A percentile compares a stretch with the other conserved stretches of the same genome.
phyloP scores from a whole-genome alignment of 169 alveolate genomes.

The Cryptosporidium canis region DNA sequence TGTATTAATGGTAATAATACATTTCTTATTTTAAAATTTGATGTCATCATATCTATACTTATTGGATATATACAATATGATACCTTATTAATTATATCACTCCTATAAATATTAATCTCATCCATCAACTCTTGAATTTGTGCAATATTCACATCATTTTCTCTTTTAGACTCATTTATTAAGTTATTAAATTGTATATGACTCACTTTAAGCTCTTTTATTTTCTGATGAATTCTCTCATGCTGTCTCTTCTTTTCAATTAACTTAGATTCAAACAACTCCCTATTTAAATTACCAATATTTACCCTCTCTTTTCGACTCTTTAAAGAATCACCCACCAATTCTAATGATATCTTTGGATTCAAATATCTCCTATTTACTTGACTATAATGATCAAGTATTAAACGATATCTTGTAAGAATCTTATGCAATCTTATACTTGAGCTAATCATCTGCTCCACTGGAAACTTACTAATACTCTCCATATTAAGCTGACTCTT shows the following conservation, averaged over 20 bases:
- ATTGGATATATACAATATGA: conserved; percentile 23
- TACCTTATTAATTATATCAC: conserved; percentile 1
- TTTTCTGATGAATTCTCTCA: neutral
- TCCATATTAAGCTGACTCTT: neutral
- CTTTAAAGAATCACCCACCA: too few relatives aligned
- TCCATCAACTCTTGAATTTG: neutral
- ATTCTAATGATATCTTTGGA: too few relatives aligned
- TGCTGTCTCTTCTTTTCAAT: neutral
- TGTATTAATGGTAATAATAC: conserved; percentile 1
- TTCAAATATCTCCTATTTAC: too few relatives aligned
- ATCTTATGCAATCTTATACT: neutral
- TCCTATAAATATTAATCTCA: neutral
- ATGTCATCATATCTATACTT: neutral
- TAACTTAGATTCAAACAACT: neutral
- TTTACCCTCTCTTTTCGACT: too few relatives aligned
- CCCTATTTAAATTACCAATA: too few relatives aligned
- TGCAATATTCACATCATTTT: neutral
- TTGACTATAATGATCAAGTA: neutral
- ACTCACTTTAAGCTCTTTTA: neutral
- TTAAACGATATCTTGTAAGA: neutral
- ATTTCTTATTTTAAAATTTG: neutral
- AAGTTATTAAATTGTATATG: neutral
- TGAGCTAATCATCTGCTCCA: neutral
- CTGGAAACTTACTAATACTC: neutral
- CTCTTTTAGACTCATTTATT: neutral